These are phyloP conservation scores for Ophiostoma perfectum DNA, from an alignment of 2,329 filamentous ascomycete genomes.

Conservation along the genomic window DNA sequence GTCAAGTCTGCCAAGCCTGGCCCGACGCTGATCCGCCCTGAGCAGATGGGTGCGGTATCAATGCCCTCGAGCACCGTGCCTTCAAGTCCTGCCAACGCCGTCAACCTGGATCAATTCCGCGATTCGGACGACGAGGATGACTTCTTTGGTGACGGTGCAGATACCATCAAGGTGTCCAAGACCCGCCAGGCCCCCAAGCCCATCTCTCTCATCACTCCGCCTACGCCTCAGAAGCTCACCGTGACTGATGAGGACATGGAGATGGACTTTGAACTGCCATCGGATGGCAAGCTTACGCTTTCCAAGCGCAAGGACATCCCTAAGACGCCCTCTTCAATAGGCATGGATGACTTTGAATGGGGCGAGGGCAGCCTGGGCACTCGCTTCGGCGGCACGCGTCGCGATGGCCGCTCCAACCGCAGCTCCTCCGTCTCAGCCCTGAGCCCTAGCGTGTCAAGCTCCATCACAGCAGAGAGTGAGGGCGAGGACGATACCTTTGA, in stretches of 20 bases:
- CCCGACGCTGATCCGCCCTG: slow-evolving; percentile 32
- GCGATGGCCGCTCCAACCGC: slow-evolving; percentile 66
- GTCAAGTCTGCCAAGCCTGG: slow-evolving; percentile 27
- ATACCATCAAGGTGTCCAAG: slow-evolving; percentile 65
- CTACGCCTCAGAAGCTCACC: slow-evolving; percentile 47
- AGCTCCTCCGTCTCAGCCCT: slow-evolving; percentile 84
- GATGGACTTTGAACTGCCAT: slow-evolving; percentile 65
- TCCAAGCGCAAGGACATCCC: slow-evolving; percentile 57
- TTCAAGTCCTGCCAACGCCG: slow-evolving; percentile 22
- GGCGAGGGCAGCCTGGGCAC: slow-evolving; percentile 90
- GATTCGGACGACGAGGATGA: slow-evolving; percentile 57
- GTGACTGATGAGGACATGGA: slow-evolving; percentile 62
- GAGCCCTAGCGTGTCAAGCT: slow-evolving; percentile 89
- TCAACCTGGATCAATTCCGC: slow-evolving; percentile 59
- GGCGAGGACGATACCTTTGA: slow-evolving; percentile 90
- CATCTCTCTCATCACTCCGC: slow-evolving; percentile 50
- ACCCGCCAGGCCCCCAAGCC: slow-evolving; percentile 47
- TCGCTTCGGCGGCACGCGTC: slow-evolving; percentile 77
- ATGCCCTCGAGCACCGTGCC: slow-evolving; percentile 36
- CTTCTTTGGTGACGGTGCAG: slow-evolving; percentile 57
- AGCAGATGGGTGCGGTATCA: slow-evolving; percentile 35
- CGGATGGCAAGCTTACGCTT: slow-evolving; percentile 59
- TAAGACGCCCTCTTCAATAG: slow-evolving; percentile 54
- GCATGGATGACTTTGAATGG: slow-evolving; percentile 80
- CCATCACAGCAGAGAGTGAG: slow-evolving; percentile 85